A percentile compares a stretch with the other conserved stretches of the same genome.
These are phyloP conservation scores for Euphorbia schlechtendalii DNA, from an alignment of 441 rosid genomes.

Conservation along the genomic window DNA sequence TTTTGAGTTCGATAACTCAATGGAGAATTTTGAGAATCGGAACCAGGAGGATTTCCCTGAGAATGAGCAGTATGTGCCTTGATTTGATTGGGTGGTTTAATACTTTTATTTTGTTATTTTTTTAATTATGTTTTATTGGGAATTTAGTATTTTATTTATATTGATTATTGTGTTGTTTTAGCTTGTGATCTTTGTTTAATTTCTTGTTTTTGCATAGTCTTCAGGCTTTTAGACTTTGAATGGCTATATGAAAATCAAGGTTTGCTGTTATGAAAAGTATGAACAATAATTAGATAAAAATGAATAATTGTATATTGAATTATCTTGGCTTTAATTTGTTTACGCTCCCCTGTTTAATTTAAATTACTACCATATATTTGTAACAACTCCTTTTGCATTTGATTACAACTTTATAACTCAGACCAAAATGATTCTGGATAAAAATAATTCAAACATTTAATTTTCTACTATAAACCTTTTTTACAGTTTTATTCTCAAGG, in stretches of 20 bases:
- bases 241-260: not conserved
- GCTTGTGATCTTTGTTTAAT: conserved; percentile 4
- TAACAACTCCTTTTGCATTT: too few relatives aligned
- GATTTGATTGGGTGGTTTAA: conserved; percentile 7
- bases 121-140: conserved; percentile 7
- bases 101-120: too few relatives aligned
- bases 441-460: too few relatives aligned
- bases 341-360: not conserved
- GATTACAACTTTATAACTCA: too few relatives aligned
- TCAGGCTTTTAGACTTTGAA: not conserved
- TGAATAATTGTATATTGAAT: conserved; percentile 10
- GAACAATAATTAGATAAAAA: not conserved
- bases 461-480: too few relatives aligned
- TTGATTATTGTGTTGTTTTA: too few relatives aligned
- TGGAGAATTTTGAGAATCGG: conserved; percentile 16
- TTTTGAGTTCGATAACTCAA: conserved; percentile 20
- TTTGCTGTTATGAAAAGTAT: not conserved
- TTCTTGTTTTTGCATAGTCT: conserved; percentile 22
- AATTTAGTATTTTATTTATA: not conserved
- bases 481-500: too few relatives aligned
- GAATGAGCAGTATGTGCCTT: conserved; percentile 29
- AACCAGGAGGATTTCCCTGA: conserved; percentile 23
- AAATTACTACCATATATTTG: too few relatives aligned
- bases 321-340: not conserved
- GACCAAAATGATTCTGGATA: too few relatives aligned